phyloP scores from a whole-genome alignment of 495 filamentous ascomycete species.

The Aspergillus sclerotioniger region DNA sequence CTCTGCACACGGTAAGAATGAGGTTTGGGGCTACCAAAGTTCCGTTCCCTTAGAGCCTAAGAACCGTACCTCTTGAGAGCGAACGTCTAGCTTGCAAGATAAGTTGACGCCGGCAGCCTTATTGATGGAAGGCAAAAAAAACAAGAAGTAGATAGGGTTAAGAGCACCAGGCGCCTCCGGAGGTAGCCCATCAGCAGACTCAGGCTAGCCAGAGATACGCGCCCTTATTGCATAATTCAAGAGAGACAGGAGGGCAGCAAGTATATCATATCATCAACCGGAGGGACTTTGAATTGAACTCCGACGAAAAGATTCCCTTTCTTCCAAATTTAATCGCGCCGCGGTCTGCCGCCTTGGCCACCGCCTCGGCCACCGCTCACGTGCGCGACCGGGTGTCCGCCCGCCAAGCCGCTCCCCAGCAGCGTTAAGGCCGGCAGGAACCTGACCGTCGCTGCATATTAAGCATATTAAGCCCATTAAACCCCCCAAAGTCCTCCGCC shows the following conservation, averaged over 20 bases:
- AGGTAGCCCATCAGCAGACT: not conserved
- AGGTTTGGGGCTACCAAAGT: not conserved
- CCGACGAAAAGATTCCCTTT: constrained; percentile 1
- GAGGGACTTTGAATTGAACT: too few species aligned
- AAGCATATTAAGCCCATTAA: not conserved
- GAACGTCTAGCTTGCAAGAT: not conserved
- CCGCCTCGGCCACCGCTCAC: constrained; percentile 24
- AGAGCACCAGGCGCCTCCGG: not conserved
- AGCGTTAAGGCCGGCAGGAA: constrained; percentile 24
- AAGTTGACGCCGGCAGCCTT: not conserved
- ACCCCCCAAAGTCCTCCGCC: not conserved
- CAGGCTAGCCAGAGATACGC: not conserved
- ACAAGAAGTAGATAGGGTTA: not conserved
- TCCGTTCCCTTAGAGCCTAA: not conserved
- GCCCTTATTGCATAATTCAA: not conserved
- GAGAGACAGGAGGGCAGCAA: too few species aligned
- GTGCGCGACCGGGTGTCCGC: not conserved
- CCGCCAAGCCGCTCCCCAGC: not conserved
- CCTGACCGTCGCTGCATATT: not conserved
- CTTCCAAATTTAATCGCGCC: not conserved
- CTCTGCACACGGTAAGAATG: not conserved
- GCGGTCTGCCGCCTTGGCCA: constrained; percentile 8
- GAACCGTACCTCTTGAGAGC: not conserved
- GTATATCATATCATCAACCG: too few species aligned
- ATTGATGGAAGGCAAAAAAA: not conserved